These are phyloP conservation scores for Schizosaccharomyces cryophilus DNA, from an alignment of 805 yeast genomes.

Conservation along the genomic window DNA sequence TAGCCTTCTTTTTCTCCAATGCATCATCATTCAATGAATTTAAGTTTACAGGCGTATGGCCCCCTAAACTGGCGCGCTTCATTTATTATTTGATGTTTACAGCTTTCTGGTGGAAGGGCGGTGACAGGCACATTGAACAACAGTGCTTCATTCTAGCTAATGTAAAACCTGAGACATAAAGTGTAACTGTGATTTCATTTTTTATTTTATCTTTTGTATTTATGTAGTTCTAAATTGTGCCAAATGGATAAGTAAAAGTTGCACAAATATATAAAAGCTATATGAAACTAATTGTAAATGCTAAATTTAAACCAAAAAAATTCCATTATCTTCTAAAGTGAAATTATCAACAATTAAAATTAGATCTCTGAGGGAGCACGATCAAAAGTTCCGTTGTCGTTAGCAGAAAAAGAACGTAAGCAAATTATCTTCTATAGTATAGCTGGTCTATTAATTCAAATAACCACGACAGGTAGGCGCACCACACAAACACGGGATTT, in stretches of 20 bases:
- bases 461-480: conserved; percentile 85
- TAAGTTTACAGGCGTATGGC: not conserved
- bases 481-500: conserved; percentile 63
- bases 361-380: too few relatives aligned
- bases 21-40: not conserved
- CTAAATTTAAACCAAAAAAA: not conserved
- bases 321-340: not conserved
- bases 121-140: not conserved
- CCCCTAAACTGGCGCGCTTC: not conserved
- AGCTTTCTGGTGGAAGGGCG: not conserved
- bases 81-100: not conserved
- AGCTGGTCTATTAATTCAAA: conserved; percentile 26
- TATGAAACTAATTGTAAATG: not conserved
- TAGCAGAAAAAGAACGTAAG: too few relatives aligned
- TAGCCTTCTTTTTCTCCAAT: not conserved
- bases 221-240: too few relatives aligned
- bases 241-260: too few relatives aligned
- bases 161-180: too few relatives aligned
- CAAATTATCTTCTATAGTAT: too few relatives aligned
- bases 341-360: not conserved
- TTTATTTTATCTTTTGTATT: too few relatives aligned
- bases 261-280: too few relatives aligned
- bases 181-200: too few relatives aligned
- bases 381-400: too few relatives aligned
- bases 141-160: too few relatives aligned